Conservation (phyloP, 78 protist species). For the Monosiga brevicollis region DNA sequence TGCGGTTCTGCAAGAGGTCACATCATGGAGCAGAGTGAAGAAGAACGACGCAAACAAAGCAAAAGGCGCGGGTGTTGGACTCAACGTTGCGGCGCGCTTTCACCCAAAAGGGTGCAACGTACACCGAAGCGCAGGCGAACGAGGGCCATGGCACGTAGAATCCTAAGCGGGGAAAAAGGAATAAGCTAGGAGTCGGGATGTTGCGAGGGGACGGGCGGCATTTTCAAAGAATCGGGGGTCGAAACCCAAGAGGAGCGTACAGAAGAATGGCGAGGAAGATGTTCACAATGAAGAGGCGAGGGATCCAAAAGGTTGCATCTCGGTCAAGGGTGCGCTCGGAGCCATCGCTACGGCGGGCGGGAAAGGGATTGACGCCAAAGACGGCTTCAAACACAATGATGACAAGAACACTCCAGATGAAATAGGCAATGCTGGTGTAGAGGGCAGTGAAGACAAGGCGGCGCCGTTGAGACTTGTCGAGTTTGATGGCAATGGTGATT, state of each 20-base stretch:
- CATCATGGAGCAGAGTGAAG: no score
- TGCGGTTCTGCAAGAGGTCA: not conserved
- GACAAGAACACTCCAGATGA: not conserved
- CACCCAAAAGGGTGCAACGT: no score
- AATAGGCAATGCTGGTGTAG: not conserved
- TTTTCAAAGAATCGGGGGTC: no score
- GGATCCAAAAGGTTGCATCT: not conserved
- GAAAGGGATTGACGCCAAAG: not conserved
- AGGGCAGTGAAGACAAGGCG: not conserved
- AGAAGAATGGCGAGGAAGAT: not conserved
- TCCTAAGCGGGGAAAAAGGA: no score
- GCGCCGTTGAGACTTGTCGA: not conserved
- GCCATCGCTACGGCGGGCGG: not conserved
- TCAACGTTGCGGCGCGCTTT: no score
- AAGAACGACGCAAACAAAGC: no score
- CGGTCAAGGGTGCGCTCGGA: not conserved
- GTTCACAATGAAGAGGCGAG: not conserved
- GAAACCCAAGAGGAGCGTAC: no score
- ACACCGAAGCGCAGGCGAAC: not conserved
- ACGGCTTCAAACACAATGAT: not conserved
- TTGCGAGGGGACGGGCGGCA: no score
- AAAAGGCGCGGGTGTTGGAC: no score
- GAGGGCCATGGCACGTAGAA: not conserved
- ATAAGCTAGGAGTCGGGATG: no score
- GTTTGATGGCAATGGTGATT: not conserved